Percentiles rank a stretch among this genome's conserved stretches.
Evolutionary conservation across 2,329 filamentous ascomycete genomes (phyloP).

Genomic region (Penicillium corylophilum): DNA sequence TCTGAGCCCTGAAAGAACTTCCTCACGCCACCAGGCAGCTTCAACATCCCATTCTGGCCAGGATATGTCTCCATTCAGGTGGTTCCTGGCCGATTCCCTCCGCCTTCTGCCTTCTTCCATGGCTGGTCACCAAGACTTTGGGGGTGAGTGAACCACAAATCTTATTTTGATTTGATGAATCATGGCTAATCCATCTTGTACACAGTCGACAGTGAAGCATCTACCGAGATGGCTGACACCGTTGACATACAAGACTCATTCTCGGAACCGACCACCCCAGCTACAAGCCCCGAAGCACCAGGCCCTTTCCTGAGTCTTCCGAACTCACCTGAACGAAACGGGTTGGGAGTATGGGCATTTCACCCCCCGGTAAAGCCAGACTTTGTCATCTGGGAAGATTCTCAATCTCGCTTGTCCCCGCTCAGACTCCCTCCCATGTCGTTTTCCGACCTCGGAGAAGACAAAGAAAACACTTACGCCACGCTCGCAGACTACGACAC

Average conservation of each 20-base stretch:
- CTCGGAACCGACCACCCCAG: background rate
- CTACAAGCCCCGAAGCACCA: background rate
- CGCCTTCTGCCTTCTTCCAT: background rate
- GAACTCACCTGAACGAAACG: background rate
- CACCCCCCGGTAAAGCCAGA: background rate
- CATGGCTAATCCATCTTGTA: background rate
- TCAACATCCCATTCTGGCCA: background rate
- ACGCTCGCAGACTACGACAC: background rate
- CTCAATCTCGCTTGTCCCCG: background rate
- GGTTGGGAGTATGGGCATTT: background rate
- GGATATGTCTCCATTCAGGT: background rate
- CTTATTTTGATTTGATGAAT: background rate
- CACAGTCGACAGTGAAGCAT: background rate
- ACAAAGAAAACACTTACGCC: background rate
- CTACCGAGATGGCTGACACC: background rate
- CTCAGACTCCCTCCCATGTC: background rate
- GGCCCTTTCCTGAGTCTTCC: background rate
- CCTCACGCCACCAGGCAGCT: background rate
- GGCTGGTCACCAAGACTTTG: background rate
- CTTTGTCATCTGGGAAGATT: conserved; percentile 2
- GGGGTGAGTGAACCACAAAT: background rate
- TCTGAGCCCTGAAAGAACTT: background rate
- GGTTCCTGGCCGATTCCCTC: background rate
- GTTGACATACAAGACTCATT: background rate
- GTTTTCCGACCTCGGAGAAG: background rate